Conservation (phyloP, 345 rosid species). For the Leavenworthia alabamica region DNA sequence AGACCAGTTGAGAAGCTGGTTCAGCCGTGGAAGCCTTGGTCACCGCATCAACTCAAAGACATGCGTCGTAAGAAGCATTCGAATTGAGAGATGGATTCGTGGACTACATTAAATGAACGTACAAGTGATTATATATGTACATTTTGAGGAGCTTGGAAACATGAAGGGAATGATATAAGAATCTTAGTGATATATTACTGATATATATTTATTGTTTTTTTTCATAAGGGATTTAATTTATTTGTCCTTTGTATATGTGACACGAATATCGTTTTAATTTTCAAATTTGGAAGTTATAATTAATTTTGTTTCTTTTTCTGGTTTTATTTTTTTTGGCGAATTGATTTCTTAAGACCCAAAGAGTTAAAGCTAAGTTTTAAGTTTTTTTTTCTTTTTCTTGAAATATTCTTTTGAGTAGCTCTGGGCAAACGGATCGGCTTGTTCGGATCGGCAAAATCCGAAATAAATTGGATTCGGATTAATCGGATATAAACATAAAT, state of each 20-base stretch:
- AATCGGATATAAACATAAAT: too few relatives aligned
- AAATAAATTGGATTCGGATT: too few relatives aligned
- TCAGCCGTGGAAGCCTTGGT: conserved; percentile 28
- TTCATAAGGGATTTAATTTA: not conserved
- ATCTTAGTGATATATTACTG: not conserved
- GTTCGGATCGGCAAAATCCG: too few relatives aligned
- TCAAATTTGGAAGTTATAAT: not conserved
- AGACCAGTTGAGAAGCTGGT: conserved; percentile 24
- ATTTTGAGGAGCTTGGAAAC: not conserved
- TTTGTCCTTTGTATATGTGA: not conserved
- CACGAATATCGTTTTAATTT: not conserved
- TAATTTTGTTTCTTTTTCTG: not conserved
- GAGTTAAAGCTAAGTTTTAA: not conserved
- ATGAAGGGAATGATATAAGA: not conserved
- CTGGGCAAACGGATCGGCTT: too few relatives aligned
- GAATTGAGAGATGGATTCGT: not conserved
- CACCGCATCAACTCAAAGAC: conserved; percentile 16
- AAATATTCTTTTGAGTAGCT: too few relatives aligned
- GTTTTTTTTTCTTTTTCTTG: too few relatives aligned
- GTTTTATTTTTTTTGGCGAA: not conserved
- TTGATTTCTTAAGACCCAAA: not conserved
- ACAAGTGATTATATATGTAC: not conserved
- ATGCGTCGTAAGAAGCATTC: not conserved
- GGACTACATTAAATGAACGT: not conserved
- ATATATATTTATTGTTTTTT: not conserved